Conservation (phyloP, 2,329 filamentous ascomycete species). For the Nemania serpens region DNA sequence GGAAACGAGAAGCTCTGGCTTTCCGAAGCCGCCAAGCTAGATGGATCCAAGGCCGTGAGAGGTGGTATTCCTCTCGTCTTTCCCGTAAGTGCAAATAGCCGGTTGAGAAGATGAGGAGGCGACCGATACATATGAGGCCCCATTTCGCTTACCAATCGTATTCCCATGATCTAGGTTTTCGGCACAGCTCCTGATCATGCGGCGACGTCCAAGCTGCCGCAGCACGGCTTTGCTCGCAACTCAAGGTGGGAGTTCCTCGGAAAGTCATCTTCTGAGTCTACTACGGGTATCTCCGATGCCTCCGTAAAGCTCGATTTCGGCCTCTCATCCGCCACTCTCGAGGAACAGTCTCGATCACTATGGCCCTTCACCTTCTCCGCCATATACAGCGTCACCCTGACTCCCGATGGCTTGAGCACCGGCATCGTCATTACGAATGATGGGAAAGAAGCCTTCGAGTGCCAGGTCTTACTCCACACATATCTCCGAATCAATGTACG, state of each 20-base stretch:
- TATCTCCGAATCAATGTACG: slow-evolving; percentile 82
- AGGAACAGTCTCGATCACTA: slow-evolving; percentile 67
- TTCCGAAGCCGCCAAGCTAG: slow-evolving; percentile 77
- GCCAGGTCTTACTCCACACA: slow-evolving; percentile 88
- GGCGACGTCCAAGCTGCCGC: slow-evolving; percentile 78
- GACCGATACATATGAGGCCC: not conserved
- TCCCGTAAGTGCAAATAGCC: slow-evolving; percentile 64
- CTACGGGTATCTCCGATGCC: slow-evolving; percentile 58
- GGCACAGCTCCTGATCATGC: slow-evolving; percentile 78
- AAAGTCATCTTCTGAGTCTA: slow-evolving; percentile 75
- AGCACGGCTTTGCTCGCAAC: slow-evolving; percentile 93
- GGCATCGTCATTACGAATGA: slow-evolving; percentile 89
- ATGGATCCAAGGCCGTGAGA: slow-evolving; percentile 86
- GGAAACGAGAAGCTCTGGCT: slow-evolving; percentile 86
- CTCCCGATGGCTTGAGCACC: slow-evolving; percentile 74
- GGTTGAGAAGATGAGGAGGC: not conserved
- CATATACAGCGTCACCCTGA: slow-evolving; percentile 90
- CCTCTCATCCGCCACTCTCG: slow-evolving; percentile 74
- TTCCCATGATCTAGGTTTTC: slow-evolving; percentile 67
- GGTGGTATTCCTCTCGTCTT: slow-evolving; percentile 94
- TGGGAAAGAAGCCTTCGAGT: slow-evolving; percentile 81
- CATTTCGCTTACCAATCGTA: slow-evolving; percentile 10
- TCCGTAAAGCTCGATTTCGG: slow-evolving; percentile 96
- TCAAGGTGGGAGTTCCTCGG: slow-evolving; percentile 93
- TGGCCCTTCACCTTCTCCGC: slow-evolving; percentile 91